Percentiles rank a stretch among this genome's conserved stretches.
These are phyloP conservation scores for Cocos nucifera DNA, from an alignment of 176 grass and related monocot genomes.

Conservation along the genomic window DNA sequence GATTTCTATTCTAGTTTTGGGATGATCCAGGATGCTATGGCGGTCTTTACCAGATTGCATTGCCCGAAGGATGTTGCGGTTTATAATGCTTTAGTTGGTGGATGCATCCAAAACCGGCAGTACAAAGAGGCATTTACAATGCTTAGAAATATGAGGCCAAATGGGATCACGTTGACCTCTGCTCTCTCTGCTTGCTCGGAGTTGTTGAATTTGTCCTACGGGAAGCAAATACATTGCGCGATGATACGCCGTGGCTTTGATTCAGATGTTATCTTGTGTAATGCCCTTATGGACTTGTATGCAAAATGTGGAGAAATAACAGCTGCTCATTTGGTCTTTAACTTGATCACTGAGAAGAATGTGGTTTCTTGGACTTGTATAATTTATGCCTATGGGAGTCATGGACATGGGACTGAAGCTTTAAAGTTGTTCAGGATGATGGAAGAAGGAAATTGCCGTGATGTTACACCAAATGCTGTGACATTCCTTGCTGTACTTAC, in stretches of 20 bases:
- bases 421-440: slow-evolving; percentile 40
- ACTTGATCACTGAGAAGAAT: slow-evolving; percentile 33
- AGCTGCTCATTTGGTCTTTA: slow-evolving; percentile 19
- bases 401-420: slow-evolving; percentile 31
- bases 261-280: slow-evolving; percentile 45
- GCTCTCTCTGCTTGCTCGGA: slow-evolving; percentile 43
- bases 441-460: slow-evolving; percentile 15
- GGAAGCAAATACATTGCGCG: slow-evolving; percentile 47
- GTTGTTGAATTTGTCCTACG: slow-evolving; percentile 14
- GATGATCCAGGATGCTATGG: slow-evolving; percentile 33
- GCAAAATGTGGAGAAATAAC: slow-evolving; percentile 41
- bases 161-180: slow-evolving; percentile 30
- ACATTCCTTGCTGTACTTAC: slow-evolving; percentile 54
- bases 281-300: slow-evolving; percentile 62
- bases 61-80: slow-evolving; percentile 31
- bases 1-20: slow-evolving; percentile 54
- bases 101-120: slow-evolving; percentile 32
- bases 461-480: slow-evolving; percentile 42
- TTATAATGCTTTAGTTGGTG: slow-evolving; percentile 39
- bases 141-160: slow-evolving; percentile 16
- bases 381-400: slow-evolving; percentile 33
- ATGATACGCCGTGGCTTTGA: slow-evolving; percentile 27
- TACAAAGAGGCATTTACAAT: slow-evolving; percentile 39
- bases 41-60: slow-evolving; percentile 17
- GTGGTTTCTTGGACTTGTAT: slow-evolving; percentile 64